A percentile compares a stretch with the other conserved stretches of the same genome.
Conservation (phyloP, 106 monocot genomes). For the Dioscorea zingiberensis region DNA sequence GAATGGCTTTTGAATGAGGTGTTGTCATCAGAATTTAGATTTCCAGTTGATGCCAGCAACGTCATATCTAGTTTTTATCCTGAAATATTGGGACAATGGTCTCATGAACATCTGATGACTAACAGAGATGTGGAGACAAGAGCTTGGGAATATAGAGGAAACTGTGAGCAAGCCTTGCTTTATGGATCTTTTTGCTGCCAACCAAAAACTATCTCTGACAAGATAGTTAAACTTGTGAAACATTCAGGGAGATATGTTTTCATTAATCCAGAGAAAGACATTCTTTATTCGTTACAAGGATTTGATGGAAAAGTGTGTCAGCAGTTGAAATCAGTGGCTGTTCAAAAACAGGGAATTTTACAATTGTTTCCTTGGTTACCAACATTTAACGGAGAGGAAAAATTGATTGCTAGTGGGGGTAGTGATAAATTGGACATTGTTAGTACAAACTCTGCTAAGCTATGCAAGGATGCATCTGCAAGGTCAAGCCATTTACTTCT, state of each 20-base stretch:
- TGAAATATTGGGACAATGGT: constrained; percentile 18
- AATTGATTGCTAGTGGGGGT: constrained; percentile 18
- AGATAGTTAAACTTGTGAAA: constrained; percentile 27
- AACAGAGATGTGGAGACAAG: background rate
- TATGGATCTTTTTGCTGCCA: constrained; percentile 76
- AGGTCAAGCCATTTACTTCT: constrained; percentile 20
- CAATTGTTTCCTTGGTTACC: constrained; percentile 3
- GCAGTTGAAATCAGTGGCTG: background rate
- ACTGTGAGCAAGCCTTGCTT: constrained; percentile 50
- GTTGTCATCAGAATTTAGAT: constrained; percentile 58
- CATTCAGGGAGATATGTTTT: constrained; percentile 40
- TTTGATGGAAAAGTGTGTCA: background rate
- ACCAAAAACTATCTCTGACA: constrained; percentile 9
- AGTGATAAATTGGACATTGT: constrained; percentile 3
- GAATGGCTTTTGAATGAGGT: constrained; percentile 79
- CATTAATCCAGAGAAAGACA: constrained; percentile 19
- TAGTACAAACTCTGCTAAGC: constrained; percentile 8
- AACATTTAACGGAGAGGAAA: constrained; percentile 14
- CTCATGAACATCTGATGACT: background rate
- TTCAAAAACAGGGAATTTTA: constrained; percentile 11
- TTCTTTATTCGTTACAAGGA: constrained; percentile 6
- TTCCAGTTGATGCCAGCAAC: constrained; percentile 64
- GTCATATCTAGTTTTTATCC: constrained; percentile 45
- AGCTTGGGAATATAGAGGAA: constrained; percentile 55
- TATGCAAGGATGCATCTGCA: constrained; percentile 16